A percentile compares a stretch with the other conserved stretches of the same genome.
Conservation (phyloP, 495 filamentous ascomycete genomes). For the Talaromyces thailandensis region DNA sequence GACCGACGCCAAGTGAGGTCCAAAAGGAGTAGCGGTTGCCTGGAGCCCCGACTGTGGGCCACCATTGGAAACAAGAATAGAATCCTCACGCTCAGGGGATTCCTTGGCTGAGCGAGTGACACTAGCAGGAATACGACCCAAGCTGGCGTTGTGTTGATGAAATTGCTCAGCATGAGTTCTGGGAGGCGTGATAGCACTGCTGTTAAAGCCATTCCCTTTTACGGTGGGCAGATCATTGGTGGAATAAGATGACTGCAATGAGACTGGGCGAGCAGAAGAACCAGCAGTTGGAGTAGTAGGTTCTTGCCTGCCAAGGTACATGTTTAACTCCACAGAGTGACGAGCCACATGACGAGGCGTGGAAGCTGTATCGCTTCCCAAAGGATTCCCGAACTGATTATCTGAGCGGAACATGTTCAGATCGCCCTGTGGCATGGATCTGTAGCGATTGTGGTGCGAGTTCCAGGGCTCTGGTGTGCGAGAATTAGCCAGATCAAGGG, state of each 20-base stretch:
- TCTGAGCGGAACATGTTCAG: slow-evolving; percentile 28
- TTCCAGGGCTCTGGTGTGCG: slow-evolving; percentile 62
- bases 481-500: slow-evolving; percentile 69
- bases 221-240: slow-evolving; percentile 84
- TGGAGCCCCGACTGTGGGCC: slow-evolving; percentile 65
- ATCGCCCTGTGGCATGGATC: slow-evolving; percentile 61
- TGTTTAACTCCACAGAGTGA: slow-evolving; percentile 49
- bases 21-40: slow-evolving; percentile 64
- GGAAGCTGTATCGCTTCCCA: slow-evolving; percentile 9
- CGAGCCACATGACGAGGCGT: slow-evolving; percentile 27
- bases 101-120: slow-evolving; percentile 61
- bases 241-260: slow-evolving; percentile 77
- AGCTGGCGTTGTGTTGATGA: slow-evolving; percentile 72
- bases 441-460: slow-evolving; percentile 57
- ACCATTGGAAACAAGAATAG: slow-evolving; percentile 21
- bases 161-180: slow-evolving; percentile 67
- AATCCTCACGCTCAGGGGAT: slow-evolving; percentile 39
- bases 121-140: slow-evolving; percentile 65
- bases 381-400: slow-evolving; percentile 17
- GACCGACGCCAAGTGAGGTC: slow-evolving; percentile 28
- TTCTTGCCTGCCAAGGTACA: slow-evolving; percentile 23
- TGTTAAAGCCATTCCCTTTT: slow-evolving; percentile 47
- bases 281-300: slow-evolving; percentile 12
- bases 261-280: slow-evolving; percentile 22
- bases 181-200: slow-evolving; percentile 43